Percentiles rank a stretch among this genome's conserved stretches.
Evolutionary conservation across 1,284 basidiomycete genomes (phyloP).

Genomic region (Microbotryum intermedium): DNA sequence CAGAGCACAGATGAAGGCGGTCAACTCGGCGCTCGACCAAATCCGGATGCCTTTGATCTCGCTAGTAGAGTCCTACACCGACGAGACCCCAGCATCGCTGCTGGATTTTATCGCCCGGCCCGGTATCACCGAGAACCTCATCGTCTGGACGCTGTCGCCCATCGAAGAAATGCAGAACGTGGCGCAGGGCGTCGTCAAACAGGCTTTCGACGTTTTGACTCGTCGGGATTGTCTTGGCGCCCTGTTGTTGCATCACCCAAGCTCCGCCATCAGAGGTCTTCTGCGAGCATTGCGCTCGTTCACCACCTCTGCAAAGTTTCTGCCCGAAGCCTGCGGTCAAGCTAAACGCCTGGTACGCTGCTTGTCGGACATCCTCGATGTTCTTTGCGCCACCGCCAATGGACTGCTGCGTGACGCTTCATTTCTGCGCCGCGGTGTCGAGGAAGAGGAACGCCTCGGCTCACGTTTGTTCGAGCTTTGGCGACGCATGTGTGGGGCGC

Average conservation of each 20-base stretch:
- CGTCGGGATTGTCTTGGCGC: slow-evolving; percentile 76
- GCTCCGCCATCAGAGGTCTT: slow-evolving; percentile 59
- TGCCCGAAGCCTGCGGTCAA: slow-evolving; percentile 74
- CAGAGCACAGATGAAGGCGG: slow-evolving; percentile 23
- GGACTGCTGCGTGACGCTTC: slow-evolving; percentile 55
- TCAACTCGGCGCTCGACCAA: slow-evolving; percentile 20
- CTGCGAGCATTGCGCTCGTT: slow-evolving; percentile 58
- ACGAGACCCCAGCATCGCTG: slow-evolving; percentile 13
- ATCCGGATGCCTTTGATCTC: slow-evolving; percentile 14
- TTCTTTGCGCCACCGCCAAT: slow-evolving; percentile 61
- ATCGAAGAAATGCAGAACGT: slow-evolving; percentile 61
- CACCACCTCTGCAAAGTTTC: slow-evolving; percentile 50
- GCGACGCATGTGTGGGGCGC: slow-evolving; percentile 67
- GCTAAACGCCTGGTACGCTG: slow-evolving; percentile 82
- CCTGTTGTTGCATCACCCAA: slow-evolving; percentile 57
- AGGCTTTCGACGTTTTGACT: slow-evolving; percentile 74
- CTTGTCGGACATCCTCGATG: slow-evolving; percentile 81
- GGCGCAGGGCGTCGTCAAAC: slow-evolving; percentile 63
- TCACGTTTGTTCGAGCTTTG: slow-evolving; percentile 63
- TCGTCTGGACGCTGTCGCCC: slow-evolving; percentile 69
- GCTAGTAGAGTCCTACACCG: slow-evolving; percentile 18
- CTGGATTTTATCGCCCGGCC: slow-evolving; percentile 12
- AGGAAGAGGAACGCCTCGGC: slow-evolving; percentile 42
- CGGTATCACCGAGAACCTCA: slow-evolving; percentile 39
- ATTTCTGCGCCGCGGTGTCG: slow-evolving; percentile 44